phyloP scores from a whole-genome alignment of 352 stramenopile species.

The Phytophthora melonis region DNA sequence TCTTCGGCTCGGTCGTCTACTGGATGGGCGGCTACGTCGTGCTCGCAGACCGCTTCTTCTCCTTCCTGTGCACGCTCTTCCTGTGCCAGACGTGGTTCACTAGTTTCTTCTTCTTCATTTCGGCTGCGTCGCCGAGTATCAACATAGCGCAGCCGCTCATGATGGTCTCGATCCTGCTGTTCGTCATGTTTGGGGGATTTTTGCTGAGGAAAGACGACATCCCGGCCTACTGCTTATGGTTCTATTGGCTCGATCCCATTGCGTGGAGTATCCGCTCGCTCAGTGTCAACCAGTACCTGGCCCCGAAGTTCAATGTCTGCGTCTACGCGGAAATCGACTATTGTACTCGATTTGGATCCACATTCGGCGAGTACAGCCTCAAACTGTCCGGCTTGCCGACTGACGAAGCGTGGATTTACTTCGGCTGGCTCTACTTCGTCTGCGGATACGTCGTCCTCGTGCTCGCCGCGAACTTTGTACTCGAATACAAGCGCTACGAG shows the following conservation, averaged over 20 bases:
- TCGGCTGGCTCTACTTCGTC: conserved; percentile 53
- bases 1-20: not conserved
- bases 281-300: conserved; percentile 61
- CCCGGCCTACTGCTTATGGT: conserved; percentile 63
- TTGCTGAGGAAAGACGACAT: no score
- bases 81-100: not conserved
- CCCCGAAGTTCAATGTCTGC: conserved; percentile 44
- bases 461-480: conserved; percentile 34
- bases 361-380: conserved; percentile 49
- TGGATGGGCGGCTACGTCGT: not conserved
- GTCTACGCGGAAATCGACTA: conserved; percentile 56
- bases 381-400: conserved; percentile 52
- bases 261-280: conserved; percentile 62
- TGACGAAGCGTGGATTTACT: conserved; percentile 56
- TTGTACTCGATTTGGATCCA: conserved; percentile 35
- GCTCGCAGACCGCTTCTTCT: not conserved
- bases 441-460: conserved; percentile 49
- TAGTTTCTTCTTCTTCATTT: not conserved
- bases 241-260: conserved; percentile 80
- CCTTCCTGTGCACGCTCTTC: not conserved
- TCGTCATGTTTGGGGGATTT: no score
- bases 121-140: not conserved
- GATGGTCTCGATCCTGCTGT: no score
- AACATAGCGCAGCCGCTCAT: no score
- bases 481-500: conserved; percentile 56